A percentile compares a stretch with the other conserved stretches of the same genome.
Evolutionary conservation across 305 asterid species (phyloP).

Genomic region (Rubia balearica): DNA sequence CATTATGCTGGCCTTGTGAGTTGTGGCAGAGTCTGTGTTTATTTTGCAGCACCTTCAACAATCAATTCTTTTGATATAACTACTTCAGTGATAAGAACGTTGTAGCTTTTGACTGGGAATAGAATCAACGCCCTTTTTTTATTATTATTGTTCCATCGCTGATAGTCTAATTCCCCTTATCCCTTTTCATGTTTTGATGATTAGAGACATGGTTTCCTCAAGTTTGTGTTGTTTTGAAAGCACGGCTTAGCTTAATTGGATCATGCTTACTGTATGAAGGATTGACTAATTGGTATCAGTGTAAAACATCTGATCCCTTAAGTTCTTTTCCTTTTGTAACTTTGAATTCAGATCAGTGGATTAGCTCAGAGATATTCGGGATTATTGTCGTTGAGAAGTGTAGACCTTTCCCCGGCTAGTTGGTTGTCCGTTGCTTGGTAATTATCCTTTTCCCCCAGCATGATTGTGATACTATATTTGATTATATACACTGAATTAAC

Average conservation of each 20-base stretch:
- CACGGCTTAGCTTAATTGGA: conserved; percentile 14
- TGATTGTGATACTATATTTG: neutral
- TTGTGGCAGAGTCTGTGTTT: neutral
- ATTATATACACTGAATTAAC: neutral
- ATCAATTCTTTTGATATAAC: neutral
- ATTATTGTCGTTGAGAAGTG: conserved; percentile 10
- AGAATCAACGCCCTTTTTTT: conserved; percentile 16
- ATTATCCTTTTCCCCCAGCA: neutral
- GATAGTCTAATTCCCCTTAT: conserved; percentile 11
- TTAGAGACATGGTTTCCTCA: neutral
- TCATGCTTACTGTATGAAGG: neutral
- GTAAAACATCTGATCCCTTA: conserved; percentile 11
- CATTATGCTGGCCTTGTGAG: neutral
- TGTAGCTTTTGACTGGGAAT: conserved; percentile 29
- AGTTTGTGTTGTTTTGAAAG: conserved; percentile 10
- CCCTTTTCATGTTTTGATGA: conserved; percentile 8
- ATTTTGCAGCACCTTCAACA: neutral
- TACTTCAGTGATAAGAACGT: conserved; percentile 25
- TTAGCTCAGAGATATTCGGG: conserved; percentile 5
- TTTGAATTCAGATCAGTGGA: conserved; percentile 40
- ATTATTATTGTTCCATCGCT: conserved; percentile 18
- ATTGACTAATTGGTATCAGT: conserved; percentile 5
- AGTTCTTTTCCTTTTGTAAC: neutral
- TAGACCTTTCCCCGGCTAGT: conserved; percentile 17
- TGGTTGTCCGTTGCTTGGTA: conserved; percentile 99